Evolutionary conservation across 2,329 filamentous ascomycete genomes (phyloP).

Genomic region (Colletotrichum falcatum): DNA sequence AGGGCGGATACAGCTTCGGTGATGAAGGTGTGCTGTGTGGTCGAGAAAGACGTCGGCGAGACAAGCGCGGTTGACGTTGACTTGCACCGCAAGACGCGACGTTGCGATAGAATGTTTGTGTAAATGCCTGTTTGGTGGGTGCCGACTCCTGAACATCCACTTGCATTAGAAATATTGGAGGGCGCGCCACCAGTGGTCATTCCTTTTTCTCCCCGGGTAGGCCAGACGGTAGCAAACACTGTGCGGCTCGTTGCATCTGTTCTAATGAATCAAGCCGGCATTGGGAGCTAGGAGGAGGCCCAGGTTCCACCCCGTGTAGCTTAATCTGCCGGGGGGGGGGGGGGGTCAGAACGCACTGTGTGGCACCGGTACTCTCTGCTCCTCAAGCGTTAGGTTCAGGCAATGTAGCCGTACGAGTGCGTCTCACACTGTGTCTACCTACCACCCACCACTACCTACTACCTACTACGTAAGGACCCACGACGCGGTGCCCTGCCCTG

Average conservation of each 20-base stretch:
- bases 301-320: slow-evolving; percentile 21
- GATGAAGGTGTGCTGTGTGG: neutral
- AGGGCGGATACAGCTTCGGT: no score
- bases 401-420: neutral
- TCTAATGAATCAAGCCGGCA: slow-evolving; percentile 30
- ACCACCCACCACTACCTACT: no score
- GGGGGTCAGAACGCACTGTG: slow-evolving; percentile 24
- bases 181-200: slow-evolving; percentile 12
- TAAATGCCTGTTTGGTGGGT: slow-evolving; percentile 3
- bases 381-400: slow-evolving; percentile 2
- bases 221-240: slow-evolving; percentile 20
- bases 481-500: slow-evolving; percentile 2
- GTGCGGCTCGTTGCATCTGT: slow-evolving; percentile 29
- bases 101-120: slow-evolving; percentile 5
- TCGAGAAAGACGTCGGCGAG: neutral
- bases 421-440: neutral
- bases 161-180: slow-evolving; percentile 20
- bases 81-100: neutral
- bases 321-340: slow-evolving; percentile 28
- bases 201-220: no score
- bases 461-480: no score
- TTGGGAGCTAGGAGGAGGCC: neutral
- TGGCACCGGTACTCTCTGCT: neutral
- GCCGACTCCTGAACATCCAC: slow-evolving; percentile 9
- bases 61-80: neutral